Evolutionary conservation across 805 yeast species (phyloP), one percentile per base, ranked within the genome.

Genomic region (Saturnispora ahearnii): DNA sequence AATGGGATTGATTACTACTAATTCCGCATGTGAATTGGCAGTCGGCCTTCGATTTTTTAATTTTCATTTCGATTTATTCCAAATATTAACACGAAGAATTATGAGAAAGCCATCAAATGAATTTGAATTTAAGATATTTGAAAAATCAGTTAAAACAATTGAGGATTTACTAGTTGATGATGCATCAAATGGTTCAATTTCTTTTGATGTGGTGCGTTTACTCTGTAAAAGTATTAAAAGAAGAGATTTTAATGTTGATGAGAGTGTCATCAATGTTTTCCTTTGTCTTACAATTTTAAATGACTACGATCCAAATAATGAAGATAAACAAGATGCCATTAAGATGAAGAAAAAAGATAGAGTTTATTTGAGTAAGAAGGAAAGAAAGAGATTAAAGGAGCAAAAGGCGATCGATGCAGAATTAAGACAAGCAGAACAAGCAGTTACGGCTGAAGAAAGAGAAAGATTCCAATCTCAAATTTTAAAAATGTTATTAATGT

Each of bases 291-390:
- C 79, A 24, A 70, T 85, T 18, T 66, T 86, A 48, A 76, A 74
- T 45, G 91, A 84, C 62, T 86, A 83, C 60, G 87, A 82, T 62
- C 91, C 93, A 61, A 76, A 77, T 61, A 70, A 70, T 26, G 73
- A 64, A 28, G 77, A 74, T 34, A 73, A 72, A 43, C 73, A 68
- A 26, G 67, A 68, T 9, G 71, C 66, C 37, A 67, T 69, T 4
- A 84, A 83, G 60, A 48, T 84, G 42, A 81, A 78, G 62, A 91
- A 90, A 72, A 87, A 89, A 64, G 95, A 93, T 64, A 74, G 96
- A 57, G 88, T 87, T 3, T 96, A 90, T 71, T 68, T 91, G 45
- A 82, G 95, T n/a, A 91, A 91, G 64, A 85, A 85, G 65, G 91
- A 91, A 66, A 76, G 86, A 58, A 93, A 93, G 60, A 84, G 80